A percentile compares a stretch with the other conserved stretches of the same genome.
phyloP scores from a whole-genome alignment of 768 basidiomycete species.

The Rhizopogon roseolus region DNA sequence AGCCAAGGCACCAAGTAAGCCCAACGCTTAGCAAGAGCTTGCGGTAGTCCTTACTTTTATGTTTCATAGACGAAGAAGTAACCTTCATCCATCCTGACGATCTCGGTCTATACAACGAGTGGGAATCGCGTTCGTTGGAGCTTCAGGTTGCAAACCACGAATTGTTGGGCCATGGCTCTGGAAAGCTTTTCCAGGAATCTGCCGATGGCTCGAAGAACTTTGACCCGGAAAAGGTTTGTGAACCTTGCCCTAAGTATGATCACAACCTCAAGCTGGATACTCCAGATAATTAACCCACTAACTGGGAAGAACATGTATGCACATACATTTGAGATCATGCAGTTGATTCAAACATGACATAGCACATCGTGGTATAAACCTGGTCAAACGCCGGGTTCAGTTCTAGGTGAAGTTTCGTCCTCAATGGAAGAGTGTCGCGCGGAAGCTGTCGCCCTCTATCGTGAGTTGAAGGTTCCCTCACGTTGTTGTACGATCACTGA shows the following conservation, averaged over 20 bases:
- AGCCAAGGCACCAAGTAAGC: constrained; percentile 78
- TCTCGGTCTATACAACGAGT: constrained; percentile 64
- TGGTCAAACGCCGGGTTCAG: constrained; percentile 78
- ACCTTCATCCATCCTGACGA: constrained; percentile 85
- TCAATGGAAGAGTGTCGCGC: constrained; percentile 95
- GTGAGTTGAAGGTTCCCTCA: constrained; percentile 34
- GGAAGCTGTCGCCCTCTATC: constrained; percentile 78
- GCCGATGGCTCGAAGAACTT: constrained; percentile 80
- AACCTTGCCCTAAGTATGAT: neutral
- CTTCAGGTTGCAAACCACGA: constrained; percentile 91
- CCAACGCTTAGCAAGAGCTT: neutral
- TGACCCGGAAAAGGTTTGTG: constrained; percentile 53
- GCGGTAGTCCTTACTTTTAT: neutral
- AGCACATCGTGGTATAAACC: constrained; percentile 86
- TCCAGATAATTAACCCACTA: constrained; percentile 73
- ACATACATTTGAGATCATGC: neutral
- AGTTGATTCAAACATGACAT: neutral
- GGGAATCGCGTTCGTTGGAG: constrained; percentile 78
- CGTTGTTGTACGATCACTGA: neutral
- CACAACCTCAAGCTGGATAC: neutral
- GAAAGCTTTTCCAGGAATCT: constrained; percentile 77
- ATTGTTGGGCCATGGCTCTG: constrained; percentile 80
- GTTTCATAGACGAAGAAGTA: constrained; percentile 56
- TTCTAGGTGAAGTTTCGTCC: constrained; percentile 83
- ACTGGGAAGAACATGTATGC: constrained; percentile 71